Evolutionary conservation across 163 green algal species (phyloP).

Genomic region (Prototheca stagnorum): DNA sequence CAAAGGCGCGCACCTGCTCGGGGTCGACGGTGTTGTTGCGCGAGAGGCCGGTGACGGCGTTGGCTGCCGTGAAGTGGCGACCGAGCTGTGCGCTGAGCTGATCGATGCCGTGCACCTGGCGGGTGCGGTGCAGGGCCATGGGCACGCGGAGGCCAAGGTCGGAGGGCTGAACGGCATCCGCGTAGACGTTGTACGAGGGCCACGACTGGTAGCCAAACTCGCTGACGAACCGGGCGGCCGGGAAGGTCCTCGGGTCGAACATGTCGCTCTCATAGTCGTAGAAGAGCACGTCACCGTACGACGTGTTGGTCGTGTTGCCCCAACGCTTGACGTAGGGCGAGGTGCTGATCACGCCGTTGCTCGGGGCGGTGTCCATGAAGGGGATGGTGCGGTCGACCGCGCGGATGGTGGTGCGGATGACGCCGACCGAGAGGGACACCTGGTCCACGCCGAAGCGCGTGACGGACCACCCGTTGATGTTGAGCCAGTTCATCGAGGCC

Average conservation of each 20-base stretch:
- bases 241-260: conserved; percentile 23
- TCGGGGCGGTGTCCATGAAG: conserved; percentile 30
- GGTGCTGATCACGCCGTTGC: conserved; percentile 17
- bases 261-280: conserved; percentile 31
- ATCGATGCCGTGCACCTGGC: conserved; percentile 21
- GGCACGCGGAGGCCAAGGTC: conserved; percentile 20
- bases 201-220: conserved; percentile 53
- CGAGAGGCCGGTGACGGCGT: background rate
- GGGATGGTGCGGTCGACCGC: conserved; percentile 5
- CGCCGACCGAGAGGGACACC: conserved; percentile 23
- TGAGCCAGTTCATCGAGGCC: conserved; percentile 30
- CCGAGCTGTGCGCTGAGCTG: conserved; percentile 31
- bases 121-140: conserved; percentile 31
- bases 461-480: background rate
- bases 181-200: conserved; percentile 26
- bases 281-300: conserved; percentile 34
- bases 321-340: conserved; percentile 31
- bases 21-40: background rate
- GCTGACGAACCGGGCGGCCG: conserved; percentile 41
- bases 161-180: conserved; percentile 5
- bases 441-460: conserved; percentile 24
- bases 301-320: conserved; percentile 14
- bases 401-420: conserved; percentile 14
- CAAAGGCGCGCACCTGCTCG: conserved; percentile 21
- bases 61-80: conserved; percentile 23